Conservation (phyloP, 2,329 filamentous ascomycete species). For the Fonsecaea erecta region DNA sequence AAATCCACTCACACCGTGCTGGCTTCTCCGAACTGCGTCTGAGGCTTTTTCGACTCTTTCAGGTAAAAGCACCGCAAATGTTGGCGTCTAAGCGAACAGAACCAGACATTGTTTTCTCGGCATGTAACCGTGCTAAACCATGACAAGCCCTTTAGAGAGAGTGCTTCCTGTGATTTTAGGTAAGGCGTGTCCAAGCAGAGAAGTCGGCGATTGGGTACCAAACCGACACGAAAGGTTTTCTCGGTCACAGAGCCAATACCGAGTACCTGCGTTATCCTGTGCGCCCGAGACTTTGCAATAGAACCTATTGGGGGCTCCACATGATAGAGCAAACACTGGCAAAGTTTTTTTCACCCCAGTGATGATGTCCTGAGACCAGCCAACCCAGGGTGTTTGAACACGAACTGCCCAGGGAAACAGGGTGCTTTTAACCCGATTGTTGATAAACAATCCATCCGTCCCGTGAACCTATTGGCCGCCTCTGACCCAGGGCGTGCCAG, state of each 20-base stretch:
- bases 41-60: no score
- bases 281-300: background rate
- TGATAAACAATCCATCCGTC: constrained; percentile 5
- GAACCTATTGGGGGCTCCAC: background rate
- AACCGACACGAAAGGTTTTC: background rate
- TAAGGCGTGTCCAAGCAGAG: background rate
- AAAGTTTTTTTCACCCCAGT: background rate
- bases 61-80: background rate
- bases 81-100: background rate
- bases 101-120: background rate
- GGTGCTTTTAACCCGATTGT: background rate
- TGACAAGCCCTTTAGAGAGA: background rate
- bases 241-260: background rate
- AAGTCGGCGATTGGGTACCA: background rate
- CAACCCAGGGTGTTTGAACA: background rate
- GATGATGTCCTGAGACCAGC: background rate
- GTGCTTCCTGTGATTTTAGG: background rate
- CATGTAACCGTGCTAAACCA: background rate
- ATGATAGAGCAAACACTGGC: background rate
- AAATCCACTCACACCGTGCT: background rate
- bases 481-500: background rate
- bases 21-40: no score
- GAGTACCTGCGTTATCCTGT: background rate
- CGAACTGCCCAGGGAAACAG: background rate
- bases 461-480: background rate